Percentiles rank a stretch among this genome's conserved stretches.
These are phyloP conservation scores for Fragosphaeria purpurea DNA, from an alignment of 2,329 filamentous ascomycete species.

Conservation along the genomic window DNA sequence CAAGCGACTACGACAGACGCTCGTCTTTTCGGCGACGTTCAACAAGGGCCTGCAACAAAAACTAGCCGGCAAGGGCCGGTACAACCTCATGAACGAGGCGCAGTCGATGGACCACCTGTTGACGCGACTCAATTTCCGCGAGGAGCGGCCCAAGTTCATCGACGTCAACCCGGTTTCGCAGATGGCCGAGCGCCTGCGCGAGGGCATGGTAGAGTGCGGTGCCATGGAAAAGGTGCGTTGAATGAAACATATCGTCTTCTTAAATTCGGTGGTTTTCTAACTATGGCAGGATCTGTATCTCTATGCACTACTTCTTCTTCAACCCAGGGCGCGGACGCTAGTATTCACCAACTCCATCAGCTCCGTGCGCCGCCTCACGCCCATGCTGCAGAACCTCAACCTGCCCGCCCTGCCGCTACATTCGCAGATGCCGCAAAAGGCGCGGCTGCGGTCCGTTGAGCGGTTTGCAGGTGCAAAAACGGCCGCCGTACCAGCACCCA, in stretches of 20 bases:
- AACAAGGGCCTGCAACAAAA: slow-evolving; percentile 87
- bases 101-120: slow-evolving; percentile 90
- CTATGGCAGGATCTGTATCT: slow-evolving; percentile 69
- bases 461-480: slow-evolving; percentile 51
- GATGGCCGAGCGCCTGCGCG: slow-evolving; percentile 77
- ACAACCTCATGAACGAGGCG: slow-evolving; percentile 57
- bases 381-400: slow-evolving; percentile 73
- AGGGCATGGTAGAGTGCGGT: slow-evolving; percentile 84
- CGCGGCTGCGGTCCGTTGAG: slow-evolving; percentile 84
- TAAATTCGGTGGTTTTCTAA: not conserved
- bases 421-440: slow-evolving; percentile 93
- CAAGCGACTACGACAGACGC: slow-evolving; percentile 57
- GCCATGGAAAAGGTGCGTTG: slow-evolving; percentile 73
- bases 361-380: slow-evolving; percentile 74
- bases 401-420: slow-evolving; percentile 71
- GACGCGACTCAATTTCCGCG: slow-evolving; percentile 77
- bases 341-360: slow-evolving; percentile 96
- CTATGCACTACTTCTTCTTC: slow-evolving; percentile 75
- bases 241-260: not conserved
- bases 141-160: slow-evolving; percentile 77
- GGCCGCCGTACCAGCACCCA: slow-evolving; percentile 26
- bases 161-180: slow-evolving; percentile 84
- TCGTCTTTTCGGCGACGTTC: slow-evolving; percentile 96
- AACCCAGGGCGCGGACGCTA: slow-evolving; percentile 69
- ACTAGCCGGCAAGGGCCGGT: slow-evolving; percentile 65